Conservation (phyloP, 1,139 yeast genomes). For the Protomyces lactucae-debilis region DNA sequence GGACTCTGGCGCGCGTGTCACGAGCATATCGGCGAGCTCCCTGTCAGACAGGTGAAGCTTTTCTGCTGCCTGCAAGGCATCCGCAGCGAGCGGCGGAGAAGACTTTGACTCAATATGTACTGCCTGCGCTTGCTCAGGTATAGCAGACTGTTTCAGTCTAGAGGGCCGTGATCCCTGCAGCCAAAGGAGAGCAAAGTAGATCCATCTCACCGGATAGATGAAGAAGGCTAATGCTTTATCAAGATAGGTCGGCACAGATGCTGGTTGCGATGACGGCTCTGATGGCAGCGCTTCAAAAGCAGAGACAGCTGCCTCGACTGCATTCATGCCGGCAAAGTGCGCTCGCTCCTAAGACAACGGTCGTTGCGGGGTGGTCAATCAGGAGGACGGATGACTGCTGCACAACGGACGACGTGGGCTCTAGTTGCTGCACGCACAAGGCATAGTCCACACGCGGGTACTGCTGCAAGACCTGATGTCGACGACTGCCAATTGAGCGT, state of each 20-base stretch:
- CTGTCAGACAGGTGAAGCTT: background rate
- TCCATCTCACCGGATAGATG: background rate
- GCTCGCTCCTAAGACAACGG: too few species aligned
- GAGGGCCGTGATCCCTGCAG: background rate
- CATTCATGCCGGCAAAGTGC: background rate
- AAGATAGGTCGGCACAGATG: background rate
- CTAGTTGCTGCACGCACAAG: too few species aligned
- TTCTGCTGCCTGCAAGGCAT: background rate
- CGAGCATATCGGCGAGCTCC: conserved; percentile 12
- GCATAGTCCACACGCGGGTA: too few species aligned
- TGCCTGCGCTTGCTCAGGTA: background rate
- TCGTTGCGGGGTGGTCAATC: too few species aligned
- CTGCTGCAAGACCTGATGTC: too few species aligned
- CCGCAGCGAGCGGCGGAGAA: background rate
- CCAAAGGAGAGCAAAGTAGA: background rate
- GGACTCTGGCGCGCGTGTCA: background rate
- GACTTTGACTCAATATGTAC: background rate
- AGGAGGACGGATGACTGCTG: too few species aligned
- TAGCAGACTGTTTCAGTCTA: background rate
- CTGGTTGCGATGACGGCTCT: background rate
- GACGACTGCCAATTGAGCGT: too few species aligned
- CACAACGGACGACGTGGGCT: too few species aligned
- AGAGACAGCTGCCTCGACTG: background rate
- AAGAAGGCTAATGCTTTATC: background rate
- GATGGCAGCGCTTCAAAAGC: background rate